A percentile compares a stretch with the other conserved stretches of the same genome.
Conservation (phyloP, 2,329 filamentous ascomycete species). For the Paecilomyces variotii region DNA sequence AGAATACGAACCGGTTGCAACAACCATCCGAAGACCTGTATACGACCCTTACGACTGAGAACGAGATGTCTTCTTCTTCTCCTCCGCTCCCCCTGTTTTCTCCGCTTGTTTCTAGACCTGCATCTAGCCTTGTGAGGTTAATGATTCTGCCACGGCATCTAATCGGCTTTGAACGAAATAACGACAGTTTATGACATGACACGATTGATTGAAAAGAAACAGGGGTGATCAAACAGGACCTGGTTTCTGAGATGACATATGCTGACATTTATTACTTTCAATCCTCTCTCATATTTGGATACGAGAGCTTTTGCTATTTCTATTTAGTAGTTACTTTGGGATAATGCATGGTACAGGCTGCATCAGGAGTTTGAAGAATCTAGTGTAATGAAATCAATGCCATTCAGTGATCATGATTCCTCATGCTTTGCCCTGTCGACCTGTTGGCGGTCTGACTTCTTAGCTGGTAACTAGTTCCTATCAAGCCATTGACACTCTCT, state of each 20-base stretch:
- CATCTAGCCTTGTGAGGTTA: neutral
- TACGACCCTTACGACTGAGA: neutral
- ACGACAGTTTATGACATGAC: neutral
- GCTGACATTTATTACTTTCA: neutral
- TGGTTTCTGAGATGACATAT: neutral
- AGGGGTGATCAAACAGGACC: neutral
- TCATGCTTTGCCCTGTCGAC: no score
- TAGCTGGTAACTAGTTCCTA: no score
- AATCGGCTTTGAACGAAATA: neutral
- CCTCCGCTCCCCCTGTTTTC: neutral
- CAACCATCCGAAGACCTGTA: neutral
- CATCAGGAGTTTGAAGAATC: neutral
- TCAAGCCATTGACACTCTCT: no score
- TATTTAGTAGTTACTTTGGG: neutral
- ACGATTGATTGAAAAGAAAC: neutral
- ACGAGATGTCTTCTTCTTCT: neutral
- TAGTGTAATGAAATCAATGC: neutral
- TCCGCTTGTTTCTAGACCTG: neutral
- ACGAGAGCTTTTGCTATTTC: neutral
- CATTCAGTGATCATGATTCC: neutral
- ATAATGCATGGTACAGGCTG: neutral
- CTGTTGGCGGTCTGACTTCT: no score
- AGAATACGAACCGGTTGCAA: constrained; percentile 11
- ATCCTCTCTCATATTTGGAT: neutral
- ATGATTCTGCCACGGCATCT: neutral